These are phyloP conservation scores for Geum urbanum DNA, from an alignment of 306 rosid species.

Conservation along the genomic window DNA sequence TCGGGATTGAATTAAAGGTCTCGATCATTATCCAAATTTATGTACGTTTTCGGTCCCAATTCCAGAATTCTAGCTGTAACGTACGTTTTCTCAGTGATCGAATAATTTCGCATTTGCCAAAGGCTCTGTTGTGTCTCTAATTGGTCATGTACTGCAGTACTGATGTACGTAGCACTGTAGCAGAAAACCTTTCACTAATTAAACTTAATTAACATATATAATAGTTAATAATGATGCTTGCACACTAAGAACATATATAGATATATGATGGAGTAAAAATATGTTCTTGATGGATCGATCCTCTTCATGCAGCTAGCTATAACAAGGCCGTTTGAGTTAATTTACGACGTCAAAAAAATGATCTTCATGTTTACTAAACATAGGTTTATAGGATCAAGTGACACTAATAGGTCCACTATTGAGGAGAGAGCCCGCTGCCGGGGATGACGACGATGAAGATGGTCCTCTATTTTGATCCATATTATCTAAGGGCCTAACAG, in stretches of 20 bases:
- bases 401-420: slow-evolving; percentile 49
- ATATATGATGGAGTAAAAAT: background rate
- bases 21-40: background rate
- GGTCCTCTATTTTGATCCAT: slow-evolving; percentile 41
- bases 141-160: background rate
- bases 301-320: background rate
- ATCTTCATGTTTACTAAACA: background rate
- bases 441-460: slow-evolving; percentile 12
- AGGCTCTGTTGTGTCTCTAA: background rate
- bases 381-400: slow-evolving; percentile 24
- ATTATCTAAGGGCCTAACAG: slow-evolving; percentile 25
- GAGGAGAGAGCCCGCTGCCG: slow-evolving; percentile 27
- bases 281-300: background rate
- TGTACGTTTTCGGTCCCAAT: background rate
- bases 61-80: background rate
- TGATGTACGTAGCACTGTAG: background rate
- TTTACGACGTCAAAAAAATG: slow-evolving; percentile 5
- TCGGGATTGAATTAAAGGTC: background rate
- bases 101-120: background rate
- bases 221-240: too few relatives aligned
- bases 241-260: background rate
- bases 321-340: background rate
- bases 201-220: too few relatives aligned
- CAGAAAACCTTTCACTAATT: too few relatives aligned
- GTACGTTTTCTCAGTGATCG: too few relatives aligned